These are phyloP conservation scores for Petunia axillaris DNA, from an alignment of 257 asterid species.

Conservation along the genomic window DNA sequence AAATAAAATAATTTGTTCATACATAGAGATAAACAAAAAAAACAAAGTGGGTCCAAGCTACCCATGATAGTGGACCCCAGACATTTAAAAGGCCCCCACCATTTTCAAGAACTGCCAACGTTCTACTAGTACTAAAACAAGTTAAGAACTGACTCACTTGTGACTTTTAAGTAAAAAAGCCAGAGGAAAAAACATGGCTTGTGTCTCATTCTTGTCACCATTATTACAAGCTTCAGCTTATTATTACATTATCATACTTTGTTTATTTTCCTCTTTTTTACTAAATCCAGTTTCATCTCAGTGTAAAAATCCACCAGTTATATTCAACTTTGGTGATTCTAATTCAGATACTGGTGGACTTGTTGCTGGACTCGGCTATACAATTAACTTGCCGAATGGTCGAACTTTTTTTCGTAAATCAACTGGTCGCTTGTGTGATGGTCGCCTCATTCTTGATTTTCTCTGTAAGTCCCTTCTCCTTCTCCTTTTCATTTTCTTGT, in stretches of 20 bases:
- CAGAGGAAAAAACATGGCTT: background rate
- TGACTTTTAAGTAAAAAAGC: background rate
- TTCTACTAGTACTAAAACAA: background rate
- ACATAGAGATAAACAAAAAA: background rate
- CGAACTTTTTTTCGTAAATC: constrained; percentile 63
- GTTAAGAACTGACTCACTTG: background rate
- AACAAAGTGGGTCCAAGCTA: background rate
- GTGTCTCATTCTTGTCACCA: background rate
- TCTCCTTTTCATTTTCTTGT: background rate
- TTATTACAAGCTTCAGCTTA: background rate
- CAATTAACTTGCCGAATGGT: constrained; percentile 65
- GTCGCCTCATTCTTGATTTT: constrained; percentile 84
- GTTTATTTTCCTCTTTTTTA: constrained; percentile 24
- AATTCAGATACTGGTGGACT: constrained; percentile 97
- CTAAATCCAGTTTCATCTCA: constrained; percentile 25
- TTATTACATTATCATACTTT: background rate
- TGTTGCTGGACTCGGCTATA: constrained; percentile 70
- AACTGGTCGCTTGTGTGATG: constrained; percentile 75
- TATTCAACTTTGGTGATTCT: constrained; percentile 93
- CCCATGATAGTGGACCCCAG: background rate
- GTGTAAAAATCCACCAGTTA: constrained; percentile 59
- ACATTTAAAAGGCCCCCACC: background rate
- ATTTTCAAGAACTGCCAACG: background rate
- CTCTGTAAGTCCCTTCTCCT: constrained; percentile 51
- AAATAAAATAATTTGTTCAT: background rate